Base-by-base conservation (phyloP, 2,329 filamentous ascomycete genomes). In the Ophiostoma quercus region DNA sequence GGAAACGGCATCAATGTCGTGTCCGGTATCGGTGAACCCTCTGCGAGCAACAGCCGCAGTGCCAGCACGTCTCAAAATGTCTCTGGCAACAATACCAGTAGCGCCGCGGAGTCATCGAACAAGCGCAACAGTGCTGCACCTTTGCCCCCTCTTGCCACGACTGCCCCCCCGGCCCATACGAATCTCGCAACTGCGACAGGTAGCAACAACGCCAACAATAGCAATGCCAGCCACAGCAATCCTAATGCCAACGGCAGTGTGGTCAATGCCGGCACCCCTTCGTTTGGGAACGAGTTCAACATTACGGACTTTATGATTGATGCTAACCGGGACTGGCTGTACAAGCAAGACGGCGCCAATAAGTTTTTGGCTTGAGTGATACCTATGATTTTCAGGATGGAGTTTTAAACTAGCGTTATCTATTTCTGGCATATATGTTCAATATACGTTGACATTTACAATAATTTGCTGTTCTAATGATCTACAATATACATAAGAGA, bases 221-320 rank as follows among this genome's bases (percentile, higher is more conserved):
- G 60, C 41, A 39, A 12, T 34, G 37, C 3, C 47, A 62, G 39
- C n/a, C 57, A n/a, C 14, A n/a, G 19, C 62, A 71, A 60, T 32
- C 57, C 32, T 39, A 43, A 8, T 22, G 71, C 70, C 16, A 69
- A 73, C 69, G 69, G 39, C 41, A 73, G 70, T 34, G 22, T 14
- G 8, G 29, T 47, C 1, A 51, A 67, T 54, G 43, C 43, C 16
- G 70, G 70, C 57, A 73, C 72, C 12, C 75, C 76, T 19, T 71
- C 74, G 69, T 72, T 77, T 73, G 72, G 78, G 73, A 90, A 90
- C 71, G 88, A 91, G 77, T 91, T 90, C 74, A 92, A 92, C 74
- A 92, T 92, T 71, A 91, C 88, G 65, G 91, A 92, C 75, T 92
- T 90, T 74, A 91, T 90, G 85, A 85, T 91, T 39, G 89, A 92